These are phyloP conservation scores for Pseudognaphalium luteoalbum DNA, from an alignment of 129 eudicot genomes.

Conservation along the genomic window DNA sequence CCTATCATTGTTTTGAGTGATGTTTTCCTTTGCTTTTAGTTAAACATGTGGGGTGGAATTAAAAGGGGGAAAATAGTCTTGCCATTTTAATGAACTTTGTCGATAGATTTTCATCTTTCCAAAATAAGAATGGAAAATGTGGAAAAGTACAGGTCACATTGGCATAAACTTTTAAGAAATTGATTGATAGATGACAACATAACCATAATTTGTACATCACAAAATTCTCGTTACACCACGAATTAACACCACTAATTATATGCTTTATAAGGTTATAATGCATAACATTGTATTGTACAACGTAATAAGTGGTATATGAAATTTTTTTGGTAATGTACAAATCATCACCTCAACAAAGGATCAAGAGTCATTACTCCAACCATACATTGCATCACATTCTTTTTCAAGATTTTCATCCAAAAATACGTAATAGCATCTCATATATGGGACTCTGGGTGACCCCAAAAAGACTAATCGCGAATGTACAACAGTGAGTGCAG, in stretches of 20 bases:
- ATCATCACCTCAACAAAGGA: background rate
- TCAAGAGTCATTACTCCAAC: background rate
- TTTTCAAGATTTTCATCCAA: too few relatives aligned
- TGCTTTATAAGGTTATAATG: too few relatives aligned
- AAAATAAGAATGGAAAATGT: background rate
- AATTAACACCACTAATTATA: too few relatives aligned
- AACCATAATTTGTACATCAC: background rate
- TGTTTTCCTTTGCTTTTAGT: conserved; percentile 3
- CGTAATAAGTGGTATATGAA: too few relatives aligned
- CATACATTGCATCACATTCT: background rate
- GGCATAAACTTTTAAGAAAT: conserved; percentile 21
- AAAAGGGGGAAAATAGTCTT: background rate
- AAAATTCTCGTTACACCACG: too few relatives aligned
- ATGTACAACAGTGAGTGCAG: background rate
- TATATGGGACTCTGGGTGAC: too few relatives aligned
- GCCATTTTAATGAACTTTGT: background rate
- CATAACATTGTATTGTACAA: too few relatives aligned
- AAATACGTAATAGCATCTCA: too few relatives aligned
- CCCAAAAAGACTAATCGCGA: too few relatives aligned
- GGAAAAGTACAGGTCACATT: background rate
- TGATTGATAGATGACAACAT: background rate
- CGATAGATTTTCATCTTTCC: conserved; percentile 7
- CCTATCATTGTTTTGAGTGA: background rate
- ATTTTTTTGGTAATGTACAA: too few relatives aligned
- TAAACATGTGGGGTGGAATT: conserved; percentile 15